Conservation (phyloP, 1,284 basidiomycete genomes). For the Ceratobasidium sp. region DNA sequence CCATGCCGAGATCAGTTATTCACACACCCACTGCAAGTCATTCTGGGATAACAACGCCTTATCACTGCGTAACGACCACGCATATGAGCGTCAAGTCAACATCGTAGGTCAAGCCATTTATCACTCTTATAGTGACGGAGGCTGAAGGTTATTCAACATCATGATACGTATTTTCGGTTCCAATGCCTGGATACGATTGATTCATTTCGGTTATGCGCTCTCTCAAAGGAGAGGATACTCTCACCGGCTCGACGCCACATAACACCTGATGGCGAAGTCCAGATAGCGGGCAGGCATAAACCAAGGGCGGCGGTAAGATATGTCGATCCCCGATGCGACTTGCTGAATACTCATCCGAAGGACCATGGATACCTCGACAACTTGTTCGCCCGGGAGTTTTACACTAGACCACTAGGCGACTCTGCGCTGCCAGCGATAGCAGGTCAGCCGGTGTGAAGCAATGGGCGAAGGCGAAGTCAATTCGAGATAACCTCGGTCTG, state of each 20-base stretch:
- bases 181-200: neutral
- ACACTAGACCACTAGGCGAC: conserved; percentile 1
- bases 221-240: neutral
- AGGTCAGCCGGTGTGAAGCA: neutral
- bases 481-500: neutral
- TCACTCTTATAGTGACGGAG: conserved; percentile 1
- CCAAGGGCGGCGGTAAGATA: neutral
- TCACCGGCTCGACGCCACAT: conserved; percentile 1
- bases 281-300: neutral
- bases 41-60: no score
- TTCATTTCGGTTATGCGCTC: neutral
- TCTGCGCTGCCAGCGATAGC: neutral
- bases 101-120: neutral
- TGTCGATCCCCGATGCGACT: neutral
- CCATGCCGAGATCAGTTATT: no score
- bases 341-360: neutral
- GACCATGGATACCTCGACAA: neutral
- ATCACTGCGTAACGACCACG: no score
- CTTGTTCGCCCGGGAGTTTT: neutral
- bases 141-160: neutral
- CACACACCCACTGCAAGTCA: no score
- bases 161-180: neutral
- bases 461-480: neutral
- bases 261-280: neutral
- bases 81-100: no score